These are phyloP conservation scores for Saccharomycopsis microspora DNA, from an alignment of 805 yeast species.

Conservation along the genomic window DNA sequence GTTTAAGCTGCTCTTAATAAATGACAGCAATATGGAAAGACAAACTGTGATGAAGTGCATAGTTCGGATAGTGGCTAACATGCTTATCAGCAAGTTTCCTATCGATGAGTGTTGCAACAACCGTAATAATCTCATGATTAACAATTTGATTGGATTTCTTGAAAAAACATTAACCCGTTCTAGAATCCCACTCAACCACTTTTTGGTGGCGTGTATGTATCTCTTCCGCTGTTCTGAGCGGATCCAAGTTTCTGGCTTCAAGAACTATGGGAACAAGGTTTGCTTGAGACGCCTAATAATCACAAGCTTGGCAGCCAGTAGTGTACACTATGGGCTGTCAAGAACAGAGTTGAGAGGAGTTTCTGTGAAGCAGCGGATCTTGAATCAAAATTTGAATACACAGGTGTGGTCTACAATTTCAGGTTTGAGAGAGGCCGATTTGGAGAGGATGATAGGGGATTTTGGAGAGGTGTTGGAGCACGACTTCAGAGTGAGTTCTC, in stretches of 20 bases:
- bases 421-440: slow-evolving; percentile 8
- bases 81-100: slow-evolving; percentile 15
- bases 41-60: slow-evolving; percentile 10
- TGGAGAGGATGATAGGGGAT: slow-evolving; percentile 2
- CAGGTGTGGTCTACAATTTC: slow-evolving; percentile 12
- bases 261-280: slow-evolving; percentile 5
- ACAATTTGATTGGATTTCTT: slow-evolving; percentile 12
- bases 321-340: not conserved
- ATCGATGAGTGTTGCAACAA: slow-evolving; percentile 16
- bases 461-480: slow-evolving; percentile 4
- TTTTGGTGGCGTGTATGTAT: slow-evolving; percentile 8
- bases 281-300: slow-evolving; percentile 14
- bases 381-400: slow-evolving; percentile 3
- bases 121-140: slow-evolving; percentile 13
- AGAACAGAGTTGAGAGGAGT: not conserved
- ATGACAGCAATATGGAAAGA: slow-evolving; percentile 2
- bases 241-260: not conserved
- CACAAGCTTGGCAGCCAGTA: slow-evolving; percentile 4
- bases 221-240: slow-evolving; percentile 2
- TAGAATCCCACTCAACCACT: slow-evolving; percentile 9
- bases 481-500: slow-evolving; percentile 1
- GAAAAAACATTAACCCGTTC: slow-evolving; percentile 9
- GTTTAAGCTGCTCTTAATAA: not conserved
- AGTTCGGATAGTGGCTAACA: slow-evolving; percentile 12
- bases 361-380: not conserved